phyloP scores from a whole-genome alignment of 805 yeast genomes.

The Saccharomyces jurei region DNA sequence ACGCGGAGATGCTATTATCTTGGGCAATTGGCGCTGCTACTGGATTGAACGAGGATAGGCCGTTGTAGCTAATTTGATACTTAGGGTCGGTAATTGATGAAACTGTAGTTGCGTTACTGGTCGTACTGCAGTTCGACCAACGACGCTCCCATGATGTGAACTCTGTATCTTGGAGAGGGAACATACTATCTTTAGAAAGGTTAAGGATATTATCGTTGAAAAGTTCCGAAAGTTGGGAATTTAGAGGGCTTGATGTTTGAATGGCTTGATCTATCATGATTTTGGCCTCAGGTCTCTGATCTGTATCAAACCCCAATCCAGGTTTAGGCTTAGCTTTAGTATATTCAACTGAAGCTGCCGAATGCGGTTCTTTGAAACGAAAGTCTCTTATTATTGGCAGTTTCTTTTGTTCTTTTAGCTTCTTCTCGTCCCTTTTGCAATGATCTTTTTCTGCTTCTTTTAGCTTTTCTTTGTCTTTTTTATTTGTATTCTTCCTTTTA shows the following conservation, averaged over 20 bases:
- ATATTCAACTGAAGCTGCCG: background rate
- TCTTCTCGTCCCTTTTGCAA: background rate
- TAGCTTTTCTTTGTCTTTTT: conserved; percentile 1
- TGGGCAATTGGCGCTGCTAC: background rate
- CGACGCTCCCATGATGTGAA: background rate
- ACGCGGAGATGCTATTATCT: background rate
- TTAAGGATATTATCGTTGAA: background rate
- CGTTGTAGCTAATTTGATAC: background rate
- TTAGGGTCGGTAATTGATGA: background rate
- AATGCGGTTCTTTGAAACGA: background rate
- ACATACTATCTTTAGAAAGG: background rate
- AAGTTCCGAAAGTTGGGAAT: background rate
- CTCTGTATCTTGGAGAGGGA: background rate
- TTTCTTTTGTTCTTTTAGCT: background rate
- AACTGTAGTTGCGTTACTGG: background rate
- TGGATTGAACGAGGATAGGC: background rate
- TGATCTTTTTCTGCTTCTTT: conserved; percentile 2
- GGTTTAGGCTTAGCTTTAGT: background rate
- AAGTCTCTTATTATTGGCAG: background rate
- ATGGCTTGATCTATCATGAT: background rate
- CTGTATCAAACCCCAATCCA: background rate
- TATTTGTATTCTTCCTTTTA: conserved; percentile 1
- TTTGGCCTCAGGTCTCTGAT: background rate
- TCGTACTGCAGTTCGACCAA: background rate
- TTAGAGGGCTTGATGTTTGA: background rate